Evolutionary conservation across 106 monocot genomes (phyloP).

Genomic region (Hemerocallis citrina): DNA sequence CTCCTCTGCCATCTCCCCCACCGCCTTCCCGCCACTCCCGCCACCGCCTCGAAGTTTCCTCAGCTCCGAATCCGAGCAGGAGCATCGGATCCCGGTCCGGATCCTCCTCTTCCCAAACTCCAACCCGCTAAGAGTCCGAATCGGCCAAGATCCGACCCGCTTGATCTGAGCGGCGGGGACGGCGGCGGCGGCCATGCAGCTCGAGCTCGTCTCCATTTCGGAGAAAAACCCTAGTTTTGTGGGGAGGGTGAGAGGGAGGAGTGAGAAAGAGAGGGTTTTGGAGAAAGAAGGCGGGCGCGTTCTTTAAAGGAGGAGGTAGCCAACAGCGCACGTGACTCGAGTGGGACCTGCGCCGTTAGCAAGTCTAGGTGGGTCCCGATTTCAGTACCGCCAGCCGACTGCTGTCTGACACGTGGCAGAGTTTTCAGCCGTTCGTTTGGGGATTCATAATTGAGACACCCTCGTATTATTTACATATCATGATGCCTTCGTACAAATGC

Average conservation of each 20-base stretch:
- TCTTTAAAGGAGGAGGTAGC: no score
- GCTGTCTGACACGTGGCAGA: no score
- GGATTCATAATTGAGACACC: no score
- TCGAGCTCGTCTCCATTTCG: constrained; percentile 41
- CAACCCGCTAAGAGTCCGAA: background rate
- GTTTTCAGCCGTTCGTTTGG: no score
- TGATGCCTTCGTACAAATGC: no score
- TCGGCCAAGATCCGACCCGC: background rate
- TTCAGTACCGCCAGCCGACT: no score
- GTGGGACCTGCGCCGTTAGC: background rate
- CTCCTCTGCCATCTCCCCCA: constrained; percentile 26
- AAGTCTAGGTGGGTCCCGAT: background rate
- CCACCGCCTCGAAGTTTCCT: background rate
- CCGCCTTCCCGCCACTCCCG: constrained; percentile 12
- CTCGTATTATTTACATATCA: no score
- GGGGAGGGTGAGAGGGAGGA: background rate
- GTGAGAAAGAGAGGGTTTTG: background rate
- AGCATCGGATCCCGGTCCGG: constrained; percentile 12
- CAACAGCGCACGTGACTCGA: background rate
- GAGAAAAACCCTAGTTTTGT: no score
- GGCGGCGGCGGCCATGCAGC: constrained; percentile 15
- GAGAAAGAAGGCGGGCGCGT: no score
- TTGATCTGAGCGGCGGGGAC: background rate
- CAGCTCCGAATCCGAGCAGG: constrained; percentile 18
- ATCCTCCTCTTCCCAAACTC: constrained; percentile 4